Conservation (phyloP, 225 moss, liverwort and hornwort species). For the Pleurozium schreberi region DNA sequence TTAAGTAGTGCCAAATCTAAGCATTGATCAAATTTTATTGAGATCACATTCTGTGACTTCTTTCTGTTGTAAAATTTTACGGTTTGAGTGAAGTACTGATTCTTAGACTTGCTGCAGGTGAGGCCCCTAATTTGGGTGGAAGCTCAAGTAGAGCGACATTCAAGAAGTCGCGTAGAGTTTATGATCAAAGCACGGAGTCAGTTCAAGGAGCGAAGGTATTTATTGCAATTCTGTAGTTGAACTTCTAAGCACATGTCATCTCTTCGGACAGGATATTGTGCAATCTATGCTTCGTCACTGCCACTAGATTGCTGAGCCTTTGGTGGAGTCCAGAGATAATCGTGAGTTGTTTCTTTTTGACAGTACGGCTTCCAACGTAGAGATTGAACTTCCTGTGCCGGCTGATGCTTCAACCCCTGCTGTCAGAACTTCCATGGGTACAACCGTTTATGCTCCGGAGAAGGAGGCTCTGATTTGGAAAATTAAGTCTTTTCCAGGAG, state of each 20-base stretch:
- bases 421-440: constrained; percentile 85
- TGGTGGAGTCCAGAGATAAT: neutral
- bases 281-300: neutral
- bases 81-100: neutral
- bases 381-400: constrained; percentile 94
- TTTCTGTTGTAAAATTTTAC: neutral
- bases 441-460: constrained; percentile 94
- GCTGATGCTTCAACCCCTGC: constrained; percentile 96
- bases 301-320: neutral
- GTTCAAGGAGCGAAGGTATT: constrained; percentile 97
- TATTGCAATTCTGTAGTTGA: neutral
- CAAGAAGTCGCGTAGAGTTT: constrained; percentile 96
- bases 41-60: neutral
- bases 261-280: neutral
- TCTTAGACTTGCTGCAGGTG: constrained; percentile 40
- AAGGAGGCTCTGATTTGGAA: constrained; percentile 95
- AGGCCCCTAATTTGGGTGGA: constrained; percentile 96
- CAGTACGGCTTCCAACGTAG: constrained; percentile 98
- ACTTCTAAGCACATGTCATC: neutral
- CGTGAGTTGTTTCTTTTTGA: neutral
- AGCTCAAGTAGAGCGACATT: constrained; percentile 97
- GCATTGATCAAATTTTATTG: neutral
- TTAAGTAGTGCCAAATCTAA: neutral
- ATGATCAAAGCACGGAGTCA: constrained; percentile 99
- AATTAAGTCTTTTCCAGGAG: constrained; percentile 97